phyloP scores from a whole-genome alignment of 75 land plant species.

The Azolla pinnata region DNA sequence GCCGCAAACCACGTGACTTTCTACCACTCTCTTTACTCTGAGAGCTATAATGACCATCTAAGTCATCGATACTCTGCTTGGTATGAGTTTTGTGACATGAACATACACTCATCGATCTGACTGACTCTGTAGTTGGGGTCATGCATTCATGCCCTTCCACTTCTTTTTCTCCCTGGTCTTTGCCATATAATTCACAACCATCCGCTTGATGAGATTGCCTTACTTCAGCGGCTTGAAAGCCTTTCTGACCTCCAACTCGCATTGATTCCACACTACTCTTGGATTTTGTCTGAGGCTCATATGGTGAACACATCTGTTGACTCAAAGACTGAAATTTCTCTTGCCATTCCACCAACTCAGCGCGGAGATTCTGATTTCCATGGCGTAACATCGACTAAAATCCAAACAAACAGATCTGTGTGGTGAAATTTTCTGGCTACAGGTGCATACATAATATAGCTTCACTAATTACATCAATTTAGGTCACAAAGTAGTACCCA shows the following conservation, averaged over 20 bases:
- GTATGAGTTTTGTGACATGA: background rate
- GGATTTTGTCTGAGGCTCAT: background rate
- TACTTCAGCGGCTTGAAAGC: background rate
- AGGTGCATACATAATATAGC: too few species aligned
- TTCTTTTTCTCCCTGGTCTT: background rate
- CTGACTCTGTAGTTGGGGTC: conserved; percentile 1
- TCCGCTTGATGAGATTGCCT: conserved; percentile 1
- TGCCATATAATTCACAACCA: background rate
- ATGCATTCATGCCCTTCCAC: background rate
- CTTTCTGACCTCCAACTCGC: background rate
- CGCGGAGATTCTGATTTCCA: conserved; percentile 20
- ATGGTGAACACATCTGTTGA: conserved; percentile 18
- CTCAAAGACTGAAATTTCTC: conserved; percentile 21
- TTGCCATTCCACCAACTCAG: conserved; percentile 26
- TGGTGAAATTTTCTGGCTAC: too few species aligned
- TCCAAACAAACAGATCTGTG: background rate
- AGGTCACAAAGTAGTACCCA: background rate
- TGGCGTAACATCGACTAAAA: conserved; percentile 15
- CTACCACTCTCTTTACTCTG: background rate
- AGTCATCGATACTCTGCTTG: background rate
- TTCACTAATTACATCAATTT: background rate
- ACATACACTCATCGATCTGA: background rate
- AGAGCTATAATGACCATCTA: background rate
- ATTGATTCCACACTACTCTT: background rate
- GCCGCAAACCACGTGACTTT: background rate